Conservation (phyloP, 2,329 filamentous ascomycete genomes). For the Penicillium sp. region DNA sequence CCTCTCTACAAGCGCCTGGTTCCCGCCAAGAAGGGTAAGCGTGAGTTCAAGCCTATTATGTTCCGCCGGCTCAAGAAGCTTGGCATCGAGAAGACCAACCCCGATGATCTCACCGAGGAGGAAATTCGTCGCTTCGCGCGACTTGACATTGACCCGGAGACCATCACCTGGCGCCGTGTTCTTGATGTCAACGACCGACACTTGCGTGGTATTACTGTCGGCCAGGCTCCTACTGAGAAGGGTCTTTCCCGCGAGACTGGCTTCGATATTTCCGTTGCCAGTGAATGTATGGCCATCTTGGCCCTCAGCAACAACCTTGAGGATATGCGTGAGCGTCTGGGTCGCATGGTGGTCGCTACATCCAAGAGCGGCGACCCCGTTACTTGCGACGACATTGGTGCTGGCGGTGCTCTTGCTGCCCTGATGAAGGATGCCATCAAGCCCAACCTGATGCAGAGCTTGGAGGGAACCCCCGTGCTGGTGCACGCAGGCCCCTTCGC, state of each 20-base stretch:
- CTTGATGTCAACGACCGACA: constrained; percentile 97
- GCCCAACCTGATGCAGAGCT: constrained; percentile 96
- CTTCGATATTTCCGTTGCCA: constrained; percentile 97
- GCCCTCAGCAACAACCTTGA: constrained; percentile 82
- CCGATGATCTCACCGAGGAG: constrained; percentile 83
- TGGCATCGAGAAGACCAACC: constrained; percentile 91
- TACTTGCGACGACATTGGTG: constrained; percentile 93
- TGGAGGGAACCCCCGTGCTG: constrained; percentile 95
- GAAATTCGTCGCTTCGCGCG: constrained; percentile 87
- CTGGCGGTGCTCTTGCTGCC: constrained; percentile 84
- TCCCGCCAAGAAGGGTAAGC: constrained; percentile 83
- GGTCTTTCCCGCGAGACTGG: constrained; percentile 83
- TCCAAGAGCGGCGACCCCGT: constrained; percentile 83
- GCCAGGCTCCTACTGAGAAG: constrained; percentile 85
- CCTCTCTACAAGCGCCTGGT: constrained; percentile 84
- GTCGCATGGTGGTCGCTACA: constrained; percentile 91
- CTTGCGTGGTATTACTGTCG: constrained; percentile 82
- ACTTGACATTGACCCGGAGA: constrained; percentile 92
- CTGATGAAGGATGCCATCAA: constrained; percentile 99
- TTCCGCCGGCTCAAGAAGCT: constrained; percentile 91
- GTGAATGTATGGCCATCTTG: constrained; percentile 97
- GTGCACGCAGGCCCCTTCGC: constrained; percentile 97
- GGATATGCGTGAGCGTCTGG: constrained; percentile 90
- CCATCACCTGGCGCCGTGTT: constrained; percentile 95
- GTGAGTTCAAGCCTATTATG: constrained; percentile 85